phyloP scores from a whole-genome alignment of 176 grass and related monocot genomes.

The Oropetium thomaeum region DNA sequence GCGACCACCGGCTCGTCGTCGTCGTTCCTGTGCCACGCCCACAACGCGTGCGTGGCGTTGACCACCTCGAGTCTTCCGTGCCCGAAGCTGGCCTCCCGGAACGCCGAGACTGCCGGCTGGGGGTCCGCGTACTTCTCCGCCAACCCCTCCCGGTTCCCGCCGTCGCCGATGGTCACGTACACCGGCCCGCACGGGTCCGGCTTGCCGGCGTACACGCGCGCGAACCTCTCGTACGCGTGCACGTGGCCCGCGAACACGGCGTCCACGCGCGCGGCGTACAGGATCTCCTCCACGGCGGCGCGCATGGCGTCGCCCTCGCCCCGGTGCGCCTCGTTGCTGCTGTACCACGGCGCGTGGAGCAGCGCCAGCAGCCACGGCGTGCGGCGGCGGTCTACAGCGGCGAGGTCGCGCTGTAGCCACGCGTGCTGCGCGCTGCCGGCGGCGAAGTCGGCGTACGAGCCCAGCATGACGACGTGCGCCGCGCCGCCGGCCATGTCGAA shows the following conservation, averaged over 20 bases:
- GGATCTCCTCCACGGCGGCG: constrained; percentile 44
- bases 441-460: constrained; percentile 53
- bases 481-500: constrained; percentile 57
- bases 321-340: constrained; percentile 60
- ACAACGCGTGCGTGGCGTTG: constrained; percentile 58
- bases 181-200: constrained; percentile 44
- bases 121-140: constrained; percentile 39
- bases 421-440: constrained; percentile 27
- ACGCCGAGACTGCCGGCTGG: constrained; percentile 41
- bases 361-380: constrained; percentile 42
- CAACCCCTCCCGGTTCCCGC: constrained; percentile 70
- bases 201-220: constrained; percentile 8
- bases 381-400: constrained; percentile 7
- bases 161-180: constrained; percentile 71
- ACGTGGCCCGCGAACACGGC: constrained; percentile 79
- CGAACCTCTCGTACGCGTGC: constrained; percentile 80
- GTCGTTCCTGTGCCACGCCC: constrained; percentile 66
- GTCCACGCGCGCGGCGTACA: constrained; percentile 40
- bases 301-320: constrained; percentile 69
- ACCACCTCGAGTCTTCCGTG: constrained; percentile 56
- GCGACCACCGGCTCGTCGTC: constrained; percentile 42
- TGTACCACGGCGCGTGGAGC: constrained; percentile 86
- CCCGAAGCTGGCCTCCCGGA: constrained; percentile 82
- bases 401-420: constrained; percentile 56
- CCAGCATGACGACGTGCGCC: constrained; percentile 72